These are phyloP conservation scores for Sugiyamaella sp. DNA, from an alignment of 1,139 yeast species.

Conservation along the genomic window DNA sequence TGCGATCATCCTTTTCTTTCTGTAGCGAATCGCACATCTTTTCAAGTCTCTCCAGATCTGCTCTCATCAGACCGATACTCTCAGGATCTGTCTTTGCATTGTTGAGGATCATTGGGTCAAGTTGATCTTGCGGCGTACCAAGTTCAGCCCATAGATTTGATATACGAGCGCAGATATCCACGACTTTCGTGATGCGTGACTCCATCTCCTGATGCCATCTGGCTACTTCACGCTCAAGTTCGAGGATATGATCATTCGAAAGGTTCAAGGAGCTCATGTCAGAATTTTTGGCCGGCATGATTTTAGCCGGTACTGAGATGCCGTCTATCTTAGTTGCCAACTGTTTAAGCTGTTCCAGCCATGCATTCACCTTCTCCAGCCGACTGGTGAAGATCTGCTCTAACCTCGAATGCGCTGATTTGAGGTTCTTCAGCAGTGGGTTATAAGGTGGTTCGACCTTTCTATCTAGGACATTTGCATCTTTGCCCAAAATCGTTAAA, in stretches of 20 bases:
- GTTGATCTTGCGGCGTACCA: conserved; percentile 40
- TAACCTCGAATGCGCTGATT: conserved; percentile 28
- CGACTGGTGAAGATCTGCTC: conserved; percentile 32
- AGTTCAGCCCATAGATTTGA: conserved; percentile 42
- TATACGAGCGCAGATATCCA: conserved; percentile 34
- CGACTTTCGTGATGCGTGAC: conserved; percentile 32
- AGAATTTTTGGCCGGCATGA: conserved; percentile 26
- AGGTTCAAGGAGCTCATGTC: conserved; percentile 24
- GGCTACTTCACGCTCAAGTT: conserved; percentile 36
- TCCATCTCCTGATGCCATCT: conserved; percentile 36
- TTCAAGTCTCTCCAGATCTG: conserved; percentile 35
- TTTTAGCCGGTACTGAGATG: conserved; percentile 26
- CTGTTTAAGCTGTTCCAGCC: conserved; percentile 28
- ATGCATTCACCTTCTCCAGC: conserved; percentile 29
- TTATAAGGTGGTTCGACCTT: conserved; percentile 34
- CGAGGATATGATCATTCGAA: conserved; percentile 28
- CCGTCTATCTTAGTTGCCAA: conserved; percentile 31
- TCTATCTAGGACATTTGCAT: conserved; percentile 8
- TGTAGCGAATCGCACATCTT: conserved; percentile 37
- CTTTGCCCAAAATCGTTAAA: conserved; percentile 21
- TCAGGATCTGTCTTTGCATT: conserved; percentile 36
- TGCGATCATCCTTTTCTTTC: conserved; percentile 34
- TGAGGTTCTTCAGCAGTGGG: conserved; percentile 24
- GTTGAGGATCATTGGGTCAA: conserved; percentile 35
- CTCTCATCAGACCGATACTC: conserved; percentile 34